Evolutionary conservation across 192 early-diverging fungal species (phyloP).

Genomic region (Rhizophagus clarus): DNA sequence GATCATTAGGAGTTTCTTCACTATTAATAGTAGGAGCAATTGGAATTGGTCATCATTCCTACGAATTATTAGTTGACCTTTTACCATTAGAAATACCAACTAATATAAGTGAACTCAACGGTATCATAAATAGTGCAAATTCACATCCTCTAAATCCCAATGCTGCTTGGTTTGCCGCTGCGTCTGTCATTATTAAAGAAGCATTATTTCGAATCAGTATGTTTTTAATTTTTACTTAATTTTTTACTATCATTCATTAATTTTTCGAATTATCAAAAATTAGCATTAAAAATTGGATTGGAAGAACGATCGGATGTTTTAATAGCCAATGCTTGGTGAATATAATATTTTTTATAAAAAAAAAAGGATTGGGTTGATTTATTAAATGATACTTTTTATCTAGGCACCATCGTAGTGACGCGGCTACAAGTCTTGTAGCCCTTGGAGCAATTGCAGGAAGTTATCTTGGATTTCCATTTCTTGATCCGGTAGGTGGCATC

Average conservation of each 20-base stretch:
- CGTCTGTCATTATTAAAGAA: constrained; percentile 76
- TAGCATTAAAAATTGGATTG: constrained; percentile 61
- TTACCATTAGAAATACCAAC: constrained; percentile 23
- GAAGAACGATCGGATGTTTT: constrained; percentile 70
- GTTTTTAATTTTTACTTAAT: constrained; percentile 14
- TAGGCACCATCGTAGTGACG: constrained; percentile 82
- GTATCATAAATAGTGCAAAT: constrained; percentile 21
- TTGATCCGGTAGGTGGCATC: constrained; percentile 79
- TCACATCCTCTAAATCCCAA: constrained; percentile 51
- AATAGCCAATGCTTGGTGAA: constrained; percentile 78
- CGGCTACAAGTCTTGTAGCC: constrained; percentile 70
- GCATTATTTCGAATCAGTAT: constrained; percentile 68
- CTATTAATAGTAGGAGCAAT: constrained; percentile 68
- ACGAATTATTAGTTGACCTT: constrained; percentile 52
- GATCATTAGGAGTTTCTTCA: constrained; percentile 64
- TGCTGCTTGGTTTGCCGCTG: constrained; percentile 72
- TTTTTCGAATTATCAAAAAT: constrained; percentile 1
- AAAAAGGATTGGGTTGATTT: neutral
- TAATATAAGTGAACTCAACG: neutral
- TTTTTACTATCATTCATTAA: too few species aligned
- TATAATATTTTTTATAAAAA: neutral
- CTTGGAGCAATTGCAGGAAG: constrained; percentile 75
- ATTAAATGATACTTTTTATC: constrained; percentile 5
- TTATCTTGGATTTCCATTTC: constrained; percentile 64
- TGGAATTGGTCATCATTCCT: constrained; percentile 68